Base-by-base conservation (phyloP, 257 asterid species). In the Solanum paucissectum region DNA sequence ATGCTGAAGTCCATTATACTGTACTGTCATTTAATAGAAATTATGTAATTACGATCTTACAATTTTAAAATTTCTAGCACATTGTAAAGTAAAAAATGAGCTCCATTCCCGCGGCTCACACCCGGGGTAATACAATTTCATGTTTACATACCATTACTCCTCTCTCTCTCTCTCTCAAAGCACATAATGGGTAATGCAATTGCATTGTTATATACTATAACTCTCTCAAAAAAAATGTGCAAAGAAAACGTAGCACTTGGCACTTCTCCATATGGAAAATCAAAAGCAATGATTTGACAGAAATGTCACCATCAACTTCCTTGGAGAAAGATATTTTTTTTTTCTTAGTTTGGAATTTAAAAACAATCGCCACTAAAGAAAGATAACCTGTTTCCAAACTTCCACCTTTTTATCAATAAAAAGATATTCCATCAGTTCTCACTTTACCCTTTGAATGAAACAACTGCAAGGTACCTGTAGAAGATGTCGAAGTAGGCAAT, bases 401-500 rank as follows among this genome's bases (percentile, higher is more conserved):
- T 49, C 29, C 32, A 32, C 86, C 29, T 49, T 49, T 49, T 82
- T 49, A 82, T 82, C 44, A 49, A 49, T 9, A 32, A 82, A 33
- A 16, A 49, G 71, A 49, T 32, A 49, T 20, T 18, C 12, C 64
- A 49, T 66, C 77, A 29, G 81, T 68, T 23, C 62, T 81, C 83
- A 68, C 38, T 60, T 64, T 32, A 32, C 36, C 62, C 66, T 34
- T 29, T 82, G 36, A 46, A 85, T 83, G 29, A 23, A 25, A 74
- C 18, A 71, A 42, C 9, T 44, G 23, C 77, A 42, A 74, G 66
- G 89, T 92, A 96, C 99, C 99, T 97, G 99, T 90, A 97, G 98
- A 90, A 97, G 99, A 94, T 97, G 99, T 38, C 99, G 94, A 68
- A 97, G 98, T 87, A 97, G 93, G 87, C 99, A 95, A 93, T 97